Base-by-base conservation (phyloP, 441 rosid genomes). In the Pelargonium myrrhifolium region DNA sequence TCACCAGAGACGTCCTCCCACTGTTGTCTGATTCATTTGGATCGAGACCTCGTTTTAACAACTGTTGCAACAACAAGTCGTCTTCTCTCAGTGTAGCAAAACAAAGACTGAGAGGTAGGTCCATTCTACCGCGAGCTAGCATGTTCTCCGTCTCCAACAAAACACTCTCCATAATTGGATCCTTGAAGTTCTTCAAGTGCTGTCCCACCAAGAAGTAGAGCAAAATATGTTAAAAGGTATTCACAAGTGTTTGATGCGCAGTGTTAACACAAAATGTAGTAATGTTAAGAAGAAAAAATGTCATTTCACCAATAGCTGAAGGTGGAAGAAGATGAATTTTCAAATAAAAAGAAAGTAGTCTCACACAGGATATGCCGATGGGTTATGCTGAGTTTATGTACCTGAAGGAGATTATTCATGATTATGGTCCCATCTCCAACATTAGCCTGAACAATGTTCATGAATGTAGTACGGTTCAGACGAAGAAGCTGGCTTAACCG, bases 391-490 rank as follows among this genome's bases (percentile, higher is more conserved):
- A 42, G 51, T 14, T 69, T 67, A 51, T 51, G 56, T 79, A 49
- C 98, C 89, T 94, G 92, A 76, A 94, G 96, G 71, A 92, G 92
- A 77, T 92, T 94, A 76, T 86, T 88, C 84, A 89, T 85, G 74
- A 94, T 89, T 65, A 88, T 79, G 18, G 94, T 85, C 66, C 97
- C 98, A 67, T 93, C 98, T 75, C 89, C 97, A 68, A 90, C 86
- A 77, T 85, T 93, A 65, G 97, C 81, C 77, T 89, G 96, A 69
- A 93, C 83, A 47, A 88, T 82, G 70, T 81, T 88, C 31, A 93
- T 71, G 55, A 93, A 84, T 17, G 89, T 63, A 0, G 97, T 87
- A 12, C 98, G 94, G 77, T 90, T 90, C 76, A 93, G 63, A 67
- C 98, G 94, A 53, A 93, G 84, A 62, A 93, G 85, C 81, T 90